phyloP scores from a whole-genome alignment of 2,329 filamentous ascomycete genomes.

The Aspergillus melleus region DNA sequence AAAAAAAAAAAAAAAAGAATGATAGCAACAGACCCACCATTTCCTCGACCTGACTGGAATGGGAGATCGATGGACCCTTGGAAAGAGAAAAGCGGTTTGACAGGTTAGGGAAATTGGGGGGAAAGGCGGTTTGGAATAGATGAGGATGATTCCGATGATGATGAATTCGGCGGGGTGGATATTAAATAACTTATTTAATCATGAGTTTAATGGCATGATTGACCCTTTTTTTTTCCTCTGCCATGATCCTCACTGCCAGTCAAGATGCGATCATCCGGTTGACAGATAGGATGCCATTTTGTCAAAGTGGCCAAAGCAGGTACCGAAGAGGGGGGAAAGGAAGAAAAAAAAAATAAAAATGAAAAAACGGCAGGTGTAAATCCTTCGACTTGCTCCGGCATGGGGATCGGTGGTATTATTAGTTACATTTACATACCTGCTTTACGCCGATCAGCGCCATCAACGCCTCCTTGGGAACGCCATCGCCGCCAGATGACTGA shows the following conservation, averaged over 20 bases:
- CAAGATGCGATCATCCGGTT: not conserved
- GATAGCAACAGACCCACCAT: not conserved
- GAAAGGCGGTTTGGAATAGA: constrained; percentile 1
- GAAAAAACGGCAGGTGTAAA: no score
- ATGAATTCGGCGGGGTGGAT: not conserved
- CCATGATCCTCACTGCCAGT: not conserved
- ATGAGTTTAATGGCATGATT: not conserved
- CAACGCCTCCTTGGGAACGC: not conserved
- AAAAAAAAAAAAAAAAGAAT: not conserved
- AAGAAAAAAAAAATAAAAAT: no score
- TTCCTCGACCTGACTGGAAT: not conserved
- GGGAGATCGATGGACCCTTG: constrained; percentile 4
- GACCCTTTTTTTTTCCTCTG: no score
- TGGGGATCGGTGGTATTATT: not conserved
- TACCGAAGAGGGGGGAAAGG: not conserved
- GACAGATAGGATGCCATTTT: not conserved
- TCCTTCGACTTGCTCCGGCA: no score
- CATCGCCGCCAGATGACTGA: not conserved
- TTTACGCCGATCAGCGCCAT: not conserved
- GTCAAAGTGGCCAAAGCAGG: not conserved
- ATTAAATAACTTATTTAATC: not conserved
- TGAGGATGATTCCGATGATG: not conserved
- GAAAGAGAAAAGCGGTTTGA: not conserved
- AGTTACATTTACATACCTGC: not conserved
- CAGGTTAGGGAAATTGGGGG: constrained; percentile 4